Conservation (phyloP, 768 basidiomycete species). For the Pulveroboletus ravenelii region DNA sequence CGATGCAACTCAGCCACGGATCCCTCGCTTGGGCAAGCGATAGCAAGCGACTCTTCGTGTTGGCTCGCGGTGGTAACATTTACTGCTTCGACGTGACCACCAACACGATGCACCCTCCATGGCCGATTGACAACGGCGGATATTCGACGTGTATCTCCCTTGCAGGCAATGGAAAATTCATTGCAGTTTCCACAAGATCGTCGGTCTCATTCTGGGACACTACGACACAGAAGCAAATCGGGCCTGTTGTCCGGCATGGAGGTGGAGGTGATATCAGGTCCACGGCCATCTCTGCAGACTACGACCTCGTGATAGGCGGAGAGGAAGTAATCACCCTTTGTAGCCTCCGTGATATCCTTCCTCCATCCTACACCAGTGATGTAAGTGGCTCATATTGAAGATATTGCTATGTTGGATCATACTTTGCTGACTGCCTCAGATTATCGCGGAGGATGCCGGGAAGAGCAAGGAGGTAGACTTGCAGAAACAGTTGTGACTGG, state of each 20-base stretch:
- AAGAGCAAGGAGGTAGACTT: too few relatives aligned
- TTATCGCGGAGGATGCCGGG: too few relatives aligned
- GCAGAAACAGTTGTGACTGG: too few relatives aligned
- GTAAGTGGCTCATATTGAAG: neutral
- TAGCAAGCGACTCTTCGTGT: neutral
- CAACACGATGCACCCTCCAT: neutral
- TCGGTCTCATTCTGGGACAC: neutral
- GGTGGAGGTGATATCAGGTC: fast-evolving
- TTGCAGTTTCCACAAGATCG: neutral
- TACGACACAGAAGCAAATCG: neutral
- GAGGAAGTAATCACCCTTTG: neutral
- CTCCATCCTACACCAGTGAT: neutral
- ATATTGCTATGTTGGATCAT: neutral
- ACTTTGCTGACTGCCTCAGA: too few relatives aligned
- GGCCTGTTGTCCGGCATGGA: neutral
- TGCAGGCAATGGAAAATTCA: neutral
- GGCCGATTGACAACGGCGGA: neutral
- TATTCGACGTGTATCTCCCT: neutral
- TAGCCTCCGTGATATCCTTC: neutral
- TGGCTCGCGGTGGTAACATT: neutral
- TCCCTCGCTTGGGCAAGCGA: neutral
- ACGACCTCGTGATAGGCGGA: neutral
- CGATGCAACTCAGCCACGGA: neutral
- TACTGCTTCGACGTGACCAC: neutral
- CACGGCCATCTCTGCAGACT: neutral